Percentiles rank a stretch among this genome's conserved stretches.
Conservation (phyloP, 2,329 filamentous ascomycete genomes). For the Beauveria medogensis region DNA sequence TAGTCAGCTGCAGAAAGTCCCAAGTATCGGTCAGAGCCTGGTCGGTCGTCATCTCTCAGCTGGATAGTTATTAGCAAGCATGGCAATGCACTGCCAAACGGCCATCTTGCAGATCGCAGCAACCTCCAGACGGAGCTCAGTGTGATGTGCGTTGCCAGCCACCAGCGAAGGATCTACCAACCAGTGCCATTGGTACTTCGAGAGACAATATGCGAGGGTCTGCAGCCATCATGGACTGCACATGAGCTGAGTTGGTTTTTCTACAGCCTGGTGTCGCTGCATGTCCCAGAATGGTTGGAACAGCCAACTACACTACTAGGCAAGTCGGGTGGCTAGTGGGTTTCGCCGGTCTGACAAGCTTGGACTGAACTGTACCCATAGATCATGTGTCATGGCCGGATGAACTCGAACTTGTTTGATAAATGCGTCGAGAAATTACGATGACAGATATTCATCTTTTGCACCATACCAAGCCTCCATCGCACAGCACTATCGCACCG, state of each 20-base stretch:
- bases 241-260: not conserved
- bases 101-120: not conserved
- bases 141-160: not conserved
- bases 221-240: not conserved
- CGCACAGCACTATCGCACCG: too few relatives aligned
- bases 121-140: not conserved
- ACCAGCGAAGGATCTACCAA: not conserved
- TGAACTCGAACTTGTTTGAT: too few relatives aligned
- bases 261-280: not conserved
- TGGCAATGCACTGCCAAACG: not conserved
- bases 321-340: too few relatives aligned
- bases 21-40: not conserved
- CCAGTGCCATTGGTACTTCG: not conserved
- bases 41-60: not conserved
- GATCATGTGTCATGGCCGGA: too few relatives aligned
- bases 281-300: too few relatives aligned
- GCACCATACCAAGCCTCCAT: too few relatives aligned
- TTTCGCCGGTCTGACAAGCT: too few relatives aligned
- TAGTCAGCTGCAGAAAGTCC: too few relatives aligned
- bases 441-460: too few relatives aligned
- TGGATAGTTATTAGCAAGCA: not conserved
- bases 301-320: too few relatives aligned
- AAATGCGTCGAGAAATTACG: too few relatives aligned
- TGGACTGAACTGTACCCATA: too few relatives aligned
- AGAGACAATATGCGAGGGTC: not conserved